These are phyloP conservation scores for Sarocladiaceae sp. DNA, from an alignment of 2,329 filamentous ascomycete genomes.

Conservation along the genomic window DNA sequence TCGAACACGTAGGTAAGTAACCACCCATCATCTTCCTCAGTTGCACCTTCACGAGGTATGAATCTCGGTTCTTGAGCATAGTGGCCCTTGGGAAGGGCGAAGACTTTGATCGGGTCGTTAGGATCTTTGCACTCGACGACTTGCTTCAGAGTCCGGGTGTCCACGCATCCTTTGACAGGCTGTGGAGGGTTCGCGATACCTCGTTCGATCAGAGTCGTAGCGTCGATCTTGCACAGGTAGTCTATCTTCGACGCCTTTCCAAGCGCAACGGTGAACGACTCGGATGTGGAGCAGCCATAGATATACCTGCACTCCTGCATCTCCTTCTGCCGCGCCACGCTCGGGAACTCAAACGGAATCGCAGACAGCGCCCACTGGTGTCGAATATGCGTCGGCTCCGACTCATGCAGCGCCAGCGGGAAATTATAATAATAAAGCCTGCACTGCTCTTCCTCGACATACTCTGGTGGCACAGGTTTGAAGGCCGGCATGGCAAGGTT, in stretches of 20 bases:
- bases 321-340: conserved; percentile 46
- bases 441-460: conserved; percentile 60
- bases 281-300: conserved; percentile 62
- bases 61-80: conserved; percentile 67
- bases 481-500: conserved; percentile 51
- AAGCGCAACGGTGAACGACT: conserved; percentile 54
- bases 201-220: conserved; percentile 44
- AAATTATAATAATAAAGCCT: conserved; percentile 68
- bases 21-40: conserved; percentile 61
- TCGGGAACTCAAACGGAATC: conserved; percentile 66
- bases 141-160: conserved; percentile 48
- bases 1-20: conserved; percentile 68
- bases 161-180: conserved; percentile 57
- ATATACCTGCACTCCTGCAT: conserved; percentile 58
- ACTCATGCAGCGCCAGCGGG: conserved; percentile 26
- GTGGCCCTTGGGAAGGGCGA: conserved; percentile 55
- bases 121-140: conserved; percentile 41
- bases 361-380: conserved; percentile 62
- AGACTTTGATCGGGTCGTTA: conserved; percentile 56
- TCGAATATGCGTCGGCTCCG: conserved; percentile 35
- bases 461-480: conserved; percentile 25
- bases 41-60: conserved; percentile 37
- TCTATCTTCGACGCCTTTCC: conserved; percentile 65
- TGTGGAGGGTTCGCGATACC: conserved; percentile 42
- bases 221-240: conserved; percentile 59